Evolutionary conservation across 2,329 filamentous ascomycete species (phyloP).

Genomic region (Amesomyces nigricolor): DNA sequence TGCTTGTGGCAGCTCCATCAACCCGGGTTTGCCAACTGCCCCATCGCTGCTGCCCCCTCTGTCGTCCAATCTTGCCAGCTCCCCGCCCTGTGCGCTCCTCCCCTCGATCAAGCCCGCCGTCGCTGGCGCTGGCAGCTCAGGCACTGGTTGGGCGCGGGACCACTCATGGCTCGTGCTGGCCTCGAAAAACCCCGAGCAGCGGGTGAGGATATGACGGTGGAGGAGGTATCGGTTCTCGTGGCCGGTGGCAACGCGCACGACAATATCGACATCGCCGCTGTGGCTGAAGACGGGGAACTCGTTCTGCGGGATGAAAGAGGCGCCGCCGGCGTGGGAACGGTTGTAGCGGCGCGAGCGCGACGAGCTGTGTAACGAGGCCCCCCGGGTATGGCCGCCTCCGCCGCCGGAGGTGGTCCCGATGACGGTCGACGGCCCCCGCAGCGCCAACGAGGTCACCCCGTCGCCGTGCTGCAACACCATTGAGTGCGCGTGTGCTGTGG

Average conservation of each 20-base stretch:
- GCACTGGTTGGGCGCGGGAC: conserved; percentile 44
- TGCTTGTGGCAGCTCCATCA: conserved; percentile 36
- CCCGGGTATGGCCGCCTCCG: conserved; percentile 3
- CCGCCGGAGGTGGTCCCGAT: conserved; percentile 26
- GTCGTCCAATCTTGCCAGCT: conserved; percentile 52
- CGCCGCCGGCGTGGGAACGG: conserved; percentile 72
- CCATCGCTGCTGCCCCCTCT: conserved; percentile 35
- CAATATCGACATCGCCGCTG: conserved; percentile 87
- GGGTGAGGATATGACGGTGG: conserved; percentile 78
- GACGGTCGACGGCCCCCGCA: conserved; percentile 32
- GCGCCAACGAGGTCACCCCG: conserved; percentile 29
- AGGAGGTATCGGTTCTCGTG: conserved; percentile 80
- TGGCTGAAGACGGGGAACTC: conserved; percentile 89
- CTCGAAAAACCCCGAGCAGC: conserved; percentile 93
- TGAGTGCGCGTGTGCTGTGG: conserved; percentile 18
- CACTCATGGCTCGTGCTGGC: conserved; percentile 76
- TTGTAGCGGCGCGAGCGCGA: conserved; percentile 53
- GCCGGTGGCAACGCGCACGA: conserved; percentile 59
- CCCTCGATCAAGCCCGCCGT: conserved; percentile 27
- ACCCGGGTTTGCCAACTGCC: conserved; percentile 31
- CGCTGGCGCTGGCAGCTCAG: conserved; percentile 31
- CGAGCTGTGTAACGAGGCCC: conserved; percentile 24
- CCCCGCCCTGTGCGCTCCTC: conserved; percentile 25
- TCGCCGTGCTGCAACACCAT: conserved; percentile 34
- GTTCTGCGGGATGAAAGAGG: conserved; percentile 67